phyloP scores from a whole-genome alignment of 441 rosid genomes.

The Kokia cookei region DNA sequence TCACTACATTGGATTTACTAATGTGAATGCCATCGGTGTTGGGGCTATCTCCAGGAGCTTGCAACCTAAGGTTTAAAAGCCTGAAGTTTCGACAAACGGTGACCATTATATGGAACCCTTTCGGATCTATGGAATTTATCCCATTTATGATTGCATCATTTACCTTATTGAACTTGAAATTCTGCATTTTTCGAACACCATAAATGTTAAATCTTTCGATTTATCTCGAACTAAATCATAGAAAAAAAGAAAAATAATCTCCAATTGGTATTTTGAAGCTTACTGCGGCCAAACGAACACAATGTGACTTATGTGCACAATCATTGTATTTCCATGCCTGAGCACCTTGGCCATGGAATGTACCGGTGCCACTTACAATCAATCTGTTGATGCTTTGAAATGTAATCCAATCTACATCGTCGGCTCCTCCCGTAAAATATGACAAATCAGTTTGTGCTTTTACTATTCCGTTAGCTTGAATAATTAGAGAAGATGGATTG shows the following conservation, averaged over 20 bases:
- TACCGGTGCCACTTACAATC: constrained; percentile 37
- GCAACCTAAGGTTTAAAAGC: constrained; percentile 18
- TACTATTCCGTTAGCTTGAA: constrained; percentile 38
- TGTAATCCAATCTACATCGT: constrained; percentile 33
- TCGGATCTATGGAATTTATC: constrained; percentile 40
- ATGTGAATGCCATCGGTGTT: constrained; percentile 68
- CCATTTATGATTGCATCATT: constrained; percentile 22
- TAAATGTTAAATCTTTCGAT: background rate
- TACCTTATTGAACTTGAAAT: constrained; percentile 27
- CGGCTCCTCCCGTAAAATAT: constrained; percentile 13
- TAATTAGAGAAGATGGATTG: constrained; percentile 19
- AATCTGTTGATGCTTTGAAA: constrained; percentile 38
- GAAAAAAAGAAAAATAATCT: background rate
- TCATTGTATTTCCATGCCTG: constrained; percentile 32
- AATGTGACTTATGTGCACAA: constrained; percentile 5
- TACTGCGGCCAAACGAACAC: constrained; percentile 41
- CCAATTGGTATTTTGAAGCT: constrained; percentile 6
- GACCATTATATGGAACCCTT: constrained; percentile 54
- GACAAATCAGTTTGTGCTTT: constrained; percentile 31
- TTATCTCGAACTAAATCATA: background rate
- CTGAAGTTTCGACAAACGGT: constrained; percentile 26
- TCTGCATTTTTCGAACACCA: constrained; percentile 19
- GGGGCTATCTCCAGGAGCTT: constrained; percentile 48
- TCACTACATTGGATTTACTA: constrained; percentile 38
- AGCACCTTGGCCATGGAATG: constrained; percentile 52